Base-by-base conservation (phyloP, 2,329 filamentous ascomycete species). In the Apiospora malaysiana region DNA sequence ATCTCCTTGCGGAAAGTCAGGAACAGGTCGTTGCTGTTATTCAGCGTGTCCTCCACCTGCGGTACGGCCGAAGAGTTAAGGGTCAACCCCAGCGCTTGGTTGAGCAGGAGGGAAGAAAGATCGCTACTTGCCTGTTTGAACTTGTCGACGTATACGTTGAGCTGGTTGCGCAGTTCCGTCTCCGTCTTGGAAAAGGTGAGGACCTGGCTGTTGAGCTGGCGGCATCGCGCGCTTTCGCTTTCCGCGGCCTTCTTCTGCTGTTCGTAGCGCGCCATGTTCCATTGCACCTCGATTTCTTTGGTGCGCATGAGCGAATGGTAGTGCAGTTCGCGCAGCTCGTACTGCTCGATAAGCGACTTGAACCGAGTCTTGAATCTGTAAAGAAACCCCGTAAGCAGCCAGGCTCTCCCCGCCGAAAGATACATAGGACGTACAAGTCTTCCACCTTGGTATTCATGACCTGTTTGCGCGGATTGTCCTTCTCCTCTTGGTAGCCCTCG, bases 81-180 rank as follows among this genome's bases (percentile, higher is more conserved):
- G 70, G 72, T 72, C 68, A 73, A 72, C 69, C 67, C 68, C 68
- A 69, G 72, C 63, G 70, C 70, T 70, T 69, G 63, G 76, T 73
- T 63, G 43, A 73, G 74, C 68, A 75, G 74, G 75, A 76, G 68
- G 72, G 74, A 76, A 71, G 72, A 72, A 74, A 71, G 75, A 71
- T 74, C 75, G 73, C 73, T 70, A 81, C 88, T 82, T 89, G 97
- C 95, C 93, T 99, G 96, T 86, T 98, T 98, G 84, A 98, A 98
- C 84, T 98, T 99, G 81, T 99, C 96, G 37, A 98, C 95, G 78
- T 99, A 99, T 77, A 98, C 95, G 81, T 98, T 98, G 77, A 99
- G 90, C 82, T 99, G 96, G 77, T 94, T 97, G 72, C 96, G 88
- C 70, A 99, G 87, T 82, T 98, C 95, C 21, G 93, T 92, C 83